These are phyloP conservation scores for Rhizoclosmatium sp. DNA, from an alignment of 192 early-diverging fungal species.

Conservation along the genomic window DNA sequence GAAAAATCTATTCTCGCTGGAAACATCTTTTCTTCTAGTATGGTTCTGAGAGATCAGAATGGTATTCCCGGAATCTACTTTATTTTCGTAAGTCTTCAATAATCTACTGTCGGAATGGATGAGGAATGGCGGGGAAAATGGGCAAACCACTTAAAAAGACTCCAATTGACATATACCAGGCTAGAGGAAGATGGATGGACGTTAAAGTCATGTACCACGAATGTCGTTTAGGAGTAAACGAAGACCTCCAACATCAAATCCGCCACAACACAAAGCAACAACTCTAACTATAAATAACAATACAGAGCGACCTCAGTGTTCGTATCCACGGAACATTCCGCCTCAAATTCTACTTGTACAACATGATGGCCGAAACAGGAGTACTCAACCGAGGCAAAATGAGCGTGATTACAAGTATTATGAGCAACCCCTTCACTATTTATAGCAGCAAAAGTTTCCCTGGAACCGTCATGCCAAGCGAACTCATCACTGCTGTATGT, in stretches of 20 bases:
- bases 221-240: no score
- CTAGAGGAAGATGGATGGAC: no score
- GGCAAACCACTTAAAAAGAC: no score
- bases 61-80: conserved; percentile 27
- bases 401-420: conserved; percentile 24
- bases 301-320: conserved; percentile 27
- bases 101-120: neutral
- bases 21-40: conserved; percentile 23
- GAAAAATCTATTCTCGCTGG: conserved; percentile 27
- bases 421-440: conserved; percentile 32
- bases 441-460: conserved; percentile 35
- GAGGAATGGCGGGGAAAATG: no score
- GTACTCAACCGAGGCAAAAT: conserved; percentile 21
- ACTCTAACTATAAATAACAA: no score
- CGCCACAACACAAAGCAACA: no score
- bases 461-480: conserved; percentile 26
- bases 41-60: conserved; percentile 28
- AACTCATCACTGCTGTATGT: conserved; percentile 23
- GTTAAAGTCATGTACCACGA: neutral
- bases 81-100: conserved; percentile 17
- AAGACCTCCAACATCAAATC: no score
- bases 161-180: no score
- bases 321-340: conserved; percentile 31
- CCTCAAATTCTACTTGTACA: conserved; percentile 29
- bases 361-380: conserved; percentile 24